Base-by-base conservation (phyloP, 371 early-diverging fungal species). In the Mortierella sp. region DNA sequence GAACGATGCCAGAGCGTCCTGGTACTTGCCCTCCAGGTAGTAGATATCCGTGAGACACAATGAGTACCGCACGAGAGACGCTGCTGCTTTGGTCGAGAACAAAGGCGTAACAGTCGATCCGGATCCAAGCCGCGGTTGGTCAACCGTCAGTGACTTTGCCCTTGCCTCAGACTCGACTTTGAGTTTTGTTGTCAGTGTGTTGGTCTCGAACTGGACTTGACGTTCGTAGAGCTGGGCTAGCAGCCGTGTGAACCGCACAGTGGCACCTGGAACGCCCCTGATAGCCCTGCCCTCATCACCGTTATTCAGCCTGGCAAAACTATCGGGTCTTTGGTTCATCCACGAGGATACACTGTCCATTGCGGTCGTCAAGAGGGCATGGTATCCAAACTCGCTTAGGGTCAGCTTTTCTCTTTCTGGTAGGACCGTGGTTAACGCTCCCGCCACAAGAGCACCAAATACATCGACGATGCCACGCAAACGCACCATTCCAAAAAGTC, bases 291-390 rank as follows among this genome's bases (percentile, higher is more conserved):
- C 78, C 9, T 65, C 56, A 2, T 65, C 65, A 7, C 70, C 70
- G 15, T 56, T 65, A 30, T 66, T 70, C 12, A 76, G 30, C 51
- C 65, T 61, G 19, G 66, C 78, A 58, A 76, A 70, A 34, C 61
- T 65, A 26, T 76, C 70, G 46, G 70, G 54, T 2, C 62, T 50
- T 2, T 70, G 50, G n/a, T 76, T 65, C 2, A 62, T 44, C 78
- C 78, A 76, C 12, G 78, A 76, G 7, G 53, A 31, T n/a, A 70
- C 50, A 50, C 78, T 64, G 23, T 69, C 78, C 78, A 76, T 54
- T 4, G 78, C 61, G 2, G 78, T 76, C n/a, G 78, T 65, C 26
- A 76, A 76, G 6, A 76, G 50, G 0, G 70, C 78, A 65, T 65
- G 64, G 55, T 76, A 76, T 17, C 78, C 78, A 58, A 76, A 76